Evolutionary conservation across 192 early-diverging fungal species (phyloP).

Genomic region (Coemansia sp.): DNA sequence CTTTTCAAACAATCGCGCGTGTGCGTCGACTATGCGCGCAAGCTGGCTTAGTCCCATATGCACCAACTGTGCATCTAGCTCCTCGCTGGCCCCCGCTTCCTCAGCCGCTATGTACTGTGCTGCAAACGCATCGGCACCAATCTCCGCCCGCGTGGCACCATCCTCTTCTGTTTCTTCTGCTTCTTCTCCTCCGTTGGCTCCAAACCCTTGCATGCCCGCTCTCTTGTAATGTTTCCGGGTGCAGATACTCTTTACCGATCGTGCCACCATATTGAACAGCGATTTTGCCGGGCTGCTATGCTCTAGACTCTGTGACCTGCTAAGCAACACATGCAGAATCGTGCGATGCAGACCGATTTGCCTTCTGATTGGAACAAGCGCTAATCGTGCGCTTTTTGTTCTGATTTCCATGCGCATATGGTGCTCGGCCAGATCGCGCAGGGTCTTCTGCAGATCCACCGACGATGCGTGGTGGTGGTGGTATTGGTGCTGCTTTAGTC

Average conservation of each 20-base stretch:
- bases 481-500: not conserved
- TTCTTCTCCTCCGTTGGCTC: not conserved
- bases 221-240: not conserved
- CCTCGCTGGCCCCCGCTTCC: not conserved
- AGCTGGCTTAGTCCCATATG: slow-evolving; percentile 26
- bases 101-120: not conserved
- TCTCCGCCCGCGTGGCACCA: not conserved
- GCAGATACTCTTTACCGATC: slow-evolving; percentile 8
- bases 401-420: slow-evolving; percentile 18
- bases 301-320: slow-evolving; percentile 23
- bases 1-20: slow-evolving; percentile 26
- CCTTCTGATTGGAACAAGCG: slow-evolving; percentile 22
- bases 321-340: slow-evolving; percentile 17
- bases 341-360: slow-evolving; percentile 26
- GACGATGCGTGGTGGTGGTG: no score
- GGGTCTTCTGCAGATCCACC: not conserved
- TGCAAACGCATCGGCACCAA: not conserved
- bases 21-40: slow-evolving; percentile 21
- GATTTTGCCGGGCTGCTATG: slow-evolving; percentile 28
- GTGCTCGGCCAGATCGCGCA: slow-evolving; percentile 22
- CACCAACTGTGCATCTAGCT: slow-evolving; percentile 8
- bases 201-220: not conserved
- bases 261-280: slow-evolving; percentile 27
- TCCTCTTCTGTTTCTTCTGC: no score
- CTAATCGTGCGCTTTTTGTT: slow-evolving; percentile 6